These are phyloP conservation scores for Penicillium antarcticum DNA, from an alignment of 495 filamentous ascomycete genomes.

Conservation along the genomic window DNA sequence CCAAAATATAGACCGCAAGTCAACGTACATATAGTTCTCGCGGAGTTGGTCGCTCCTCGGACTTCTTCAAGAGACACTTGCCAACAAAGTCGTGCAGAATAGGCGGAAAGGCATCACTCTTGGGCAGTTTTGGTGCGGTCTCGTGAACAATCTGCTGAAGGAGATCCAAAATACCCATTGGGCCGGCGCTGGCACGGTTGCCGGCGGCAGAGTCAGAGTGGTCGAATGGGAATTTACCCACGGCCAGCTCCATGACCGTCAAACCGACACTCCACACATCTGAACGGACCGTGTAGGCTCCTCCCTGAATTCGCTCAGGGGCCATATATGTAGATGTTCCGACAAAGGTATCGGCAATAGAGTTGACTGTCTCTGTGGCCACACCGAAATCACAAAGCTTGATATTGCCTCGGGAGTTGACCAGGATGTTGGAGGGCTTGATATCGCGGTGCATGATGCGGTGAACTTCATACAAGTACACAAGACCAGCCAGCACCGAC, in stretches of 20 bases:
- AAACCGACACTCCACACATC: conserved; percentile 99
- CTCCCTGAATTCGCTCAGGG: conserved; percentile 93
- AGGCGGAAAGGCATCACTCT: conserved; percentile 93
- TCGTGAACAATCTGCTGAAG: conserved; percentile 98
- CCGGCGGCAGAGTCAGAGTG: conserved; percentile 70
- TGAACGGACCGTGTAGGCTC: conserved; percentile 95
- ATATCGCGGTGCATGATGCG: conserved; percentile 99
- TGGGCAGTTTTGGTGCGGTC: conserved; percentile 85
- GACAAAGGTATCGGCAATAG: conserved; percentile 95
- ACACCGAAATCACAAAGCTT: conserved; percentile 99
- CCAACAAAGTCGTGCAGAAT: conserved; percentile 96
- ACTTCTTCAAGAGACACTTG: conserved; percentile 86
- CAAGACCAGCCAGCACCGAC: conserved; percentile 88
- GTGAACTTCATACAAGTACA: conserved; percentile 90
- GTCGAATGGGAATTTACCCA: conserved; percentile 93
- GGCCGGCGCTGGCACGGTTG: conserved; percentile 64
- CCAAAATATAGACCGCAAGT: background rate
- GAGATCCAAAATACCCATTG: conserved; percentile 92
- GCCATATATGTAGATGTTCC: conserved; percentile 99
- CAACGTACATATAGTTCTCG: conserved; percentile 66
- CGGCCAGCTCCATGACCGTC: conserved; percentile 92
- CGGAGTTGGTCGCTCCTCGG: conserved; percentile 84
- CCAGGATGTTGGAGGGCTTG: conserved; percentile 94
- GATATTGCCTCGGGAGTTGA: conserved; percentile 90
- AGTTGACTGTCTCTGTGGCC: conserved; percentile 93